phyloP scores from a whole-genome alignment of 805 yeast species.

The Blastobotrys parvus region DNA sequence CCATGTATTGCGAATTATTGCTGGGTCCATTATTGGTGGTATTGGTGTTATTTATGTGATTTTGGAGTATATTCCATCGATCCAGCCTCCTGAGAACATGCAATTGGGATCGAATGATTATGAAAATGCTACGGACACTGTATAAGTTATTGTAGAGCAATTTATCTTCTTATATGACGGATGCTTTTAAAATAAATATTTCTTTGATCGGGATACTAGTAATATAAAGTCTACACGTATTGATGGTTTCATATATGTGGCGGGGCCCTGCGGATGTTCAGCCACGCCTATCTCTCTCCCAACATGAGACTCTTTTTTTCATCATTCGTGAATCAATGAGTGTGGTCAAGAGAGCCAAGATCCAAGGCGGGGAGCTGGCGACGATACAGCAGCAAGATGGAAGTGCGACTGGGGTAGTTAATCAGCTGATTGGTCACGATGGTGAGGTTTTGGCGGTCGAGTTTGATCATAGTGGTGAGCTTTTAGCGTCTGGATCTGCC shows the following conservation, averaged over 20 bases:
- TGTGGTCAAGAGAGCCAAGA: constrained; percentile 11
- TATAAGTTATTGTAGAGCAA: constrained; percentile 9
- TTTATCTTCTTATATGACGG: too few species aligned
- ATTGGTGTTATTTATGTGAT: constrained; percentile 52
- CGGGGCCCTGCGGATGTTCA: too few species aligned
- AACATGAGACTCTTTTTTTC: too few species aligned
- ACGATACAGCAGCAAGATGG: not conserved
- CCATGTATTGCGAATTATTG: constrained; percentile 46
- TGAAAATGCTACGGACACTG: constrained; percentile 26
- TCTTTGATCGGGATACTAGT: too few species aligned
- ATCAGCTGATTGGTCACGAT: constrained; percentile 17
- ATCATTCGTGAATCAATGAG: too few species aligned
- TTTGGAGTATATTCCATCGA: constrained; percentile 64
- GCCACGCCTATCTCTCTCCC: too few species aligned
- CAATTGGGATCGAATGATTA: constrained; percentile 27
- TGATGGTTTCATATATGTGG: too few species aligned
- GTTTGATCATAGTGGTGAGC: constrained; percentile 44
- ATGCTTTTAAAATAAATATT: not conserved
- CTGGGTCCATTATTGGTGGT: constrained; percentile 49
- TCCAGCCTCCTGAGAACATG: constrained; percentile 79
- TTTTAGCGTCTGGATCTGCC: constrained; percentile 54
- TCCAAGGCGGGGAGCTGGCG: not conserved
- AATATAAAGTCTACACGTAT: too few species aligned
- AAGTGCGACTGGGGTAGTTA: not conserved
- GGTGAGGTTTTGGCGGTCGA: constrained; percentile 41